phyloP scores from a whole-genome alignment of 2,329 filamentous ascomycete genomes.

The Colletotrichum spinosum region DNA sequence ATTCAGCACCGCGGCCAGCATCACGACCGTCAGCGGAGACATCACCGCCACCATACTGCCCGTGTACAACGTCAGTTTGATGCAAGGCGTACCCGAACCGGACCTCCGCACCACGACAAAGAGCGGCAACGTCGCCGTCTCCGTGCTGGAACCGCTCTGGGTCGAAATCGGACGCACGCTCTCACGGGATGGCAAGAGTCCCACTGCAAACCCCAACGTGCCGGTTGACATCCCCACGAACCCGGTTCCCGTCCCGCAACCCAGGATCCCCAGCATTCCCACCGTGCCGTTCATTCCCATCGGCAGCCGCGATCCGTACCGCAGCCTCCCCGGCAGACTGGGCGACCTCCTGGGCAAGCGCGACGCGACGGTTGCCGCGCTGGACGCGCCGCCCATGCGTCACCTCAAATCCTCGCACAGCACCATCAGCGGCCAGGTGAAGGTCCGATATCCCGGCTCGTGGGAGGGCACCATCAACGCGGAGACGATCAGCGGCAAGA shows the following conservation, averaged over 20 bases:
- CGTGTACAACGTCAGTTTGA: constrained; percentile 48
- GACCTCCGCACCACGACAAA: constrained; percentile 56
- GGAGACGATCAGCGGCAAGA: constrained; percentile 53
- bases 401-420: constrained; percentile 55
- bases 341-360: constrained; percentile 11
- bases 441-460: constrained; percentile 57
- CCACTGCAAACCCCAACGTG: constrained; percentile 30
- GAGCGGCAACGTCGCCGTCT: constrained; percentile 55
- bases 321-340: constrained; percentile 34
- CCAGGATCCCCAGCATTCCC: constrained; percentile 15
- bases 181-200: constrained; percentile 30
- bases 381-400: constrained; percentile 43
- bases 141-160: constrained; percentile 59
- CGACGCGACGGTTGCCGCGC: background rate
- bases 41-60: constrained; percentile 56
- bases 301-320: constrained; percentile 38
- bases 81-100: constrained; percentile 38
- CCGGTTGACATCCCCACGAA: constrained; percentile 37
- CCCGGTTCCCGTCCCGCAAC: constrained; percentile 12
- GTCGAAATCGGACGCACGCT: constrained; percentile 40
- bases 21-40: constrained; percentile 55
- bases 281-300: constrained; percentile 20
- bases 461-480: constrained; percentile 62
- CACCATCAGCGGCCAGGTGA: constrained; percentile 57
- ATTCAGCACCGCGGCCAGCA: constrained; percentile 49